Percentiles rank a stretch among this genome's conserved stretches.
Conservation (phyloP, 2,329 filamentous ascomycete species). For the Neurospora sp. region DNA sequence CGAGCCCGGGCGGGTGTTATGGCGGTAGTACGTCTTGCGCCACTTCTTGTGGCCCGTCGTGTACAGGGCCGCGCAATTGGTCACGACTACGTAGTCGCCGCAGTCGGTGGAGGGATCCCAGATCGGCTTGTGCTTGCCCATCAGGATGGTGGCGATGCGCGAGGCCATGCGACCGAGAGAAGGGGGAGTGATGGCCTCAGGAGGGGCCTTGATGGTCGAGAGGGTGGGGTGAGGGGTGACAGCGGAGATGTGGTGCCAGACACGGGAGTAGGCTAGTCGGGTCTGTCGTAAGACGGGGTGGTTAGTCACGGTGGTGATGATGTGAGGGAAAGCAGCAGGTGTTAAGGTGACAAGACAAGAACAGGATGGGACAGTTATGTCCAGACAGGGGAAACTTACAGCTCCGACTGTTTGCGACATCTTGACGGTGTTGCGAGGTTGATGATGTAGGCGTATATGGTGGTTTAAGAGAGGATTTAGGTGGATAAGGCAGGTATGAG, state of each 20-base stretch:
- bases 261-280: slow-evolving; percentile 87
- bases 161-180: slow-evolving; percentile 86
- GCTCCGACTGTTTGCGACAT: slow-evolving; percentile 77
- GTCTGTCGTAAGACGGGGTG: slow-evolving; percentile 48
- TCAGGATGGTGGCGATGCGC: slow-evolving; percentile 75
- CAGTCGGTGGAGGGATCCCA: slow-evolving; percentile 97
- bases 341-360: not conserved
- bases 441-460: slow-evolving; percentile 15
- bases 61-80: slow-evolving; percentile 77
- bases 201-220: slow-evolving; percentile 40
- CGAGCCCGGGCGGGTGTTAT: slow-evolving; percentile 82
- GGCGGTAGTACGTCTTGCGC: slow-evolving; percentile 93
- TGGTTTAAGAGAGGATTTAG: slow-evolving; percentile 3
- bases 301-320: slow-evolving; percentile 1
- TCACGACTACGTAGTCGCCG: slow-evolving; percentile 96
- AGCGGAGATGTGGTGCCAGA: slow-evolving; percentile 83
- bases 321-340: not conserved
- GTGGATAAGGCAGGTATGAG: not conserved
- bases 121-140: slow-evolving; percentile 99
- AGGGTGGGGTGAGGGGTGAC: slow-evolving; percentile 54
- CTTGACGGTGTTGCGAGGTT: slow-evolving; percentile 16
- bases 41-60: slow-evolving; percentile 85
- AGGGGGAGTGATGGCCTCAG: slow-evolving; percentile 50
- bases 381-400: slow-evolving; percentile 36
- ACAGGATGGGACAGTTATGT: not conserved